These are phyloP conservation scores for Balakata baccata DNA, from an alignment of 345 rosid genomes.

Conservation along the genomic window DNA sequence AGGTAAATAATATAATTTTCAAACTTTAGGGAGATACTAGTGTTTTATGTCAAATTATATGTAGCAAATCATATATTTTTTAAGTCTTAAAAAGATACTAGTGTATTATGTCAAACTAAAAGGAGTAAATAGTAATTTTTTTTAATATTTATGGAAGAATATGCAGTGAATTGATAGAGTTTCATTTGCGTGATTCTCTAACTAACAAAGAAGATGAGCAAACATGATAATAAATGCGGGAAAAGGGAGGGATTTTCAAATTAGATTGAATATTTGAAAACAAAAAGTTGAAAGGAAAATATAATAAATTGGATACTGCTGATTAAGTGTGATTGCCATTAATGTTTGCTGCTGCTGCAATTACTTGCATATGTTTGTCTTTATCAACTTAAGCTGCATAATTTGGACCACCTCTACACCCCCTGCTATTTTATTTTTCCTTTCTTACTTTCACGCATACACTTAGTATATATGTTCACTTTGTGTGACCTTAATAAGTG, in stretches of 20 bases:
- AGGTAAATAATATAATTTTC: too few species aligned
- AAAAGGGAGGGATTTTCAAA: slow-evolving; percentile 18
- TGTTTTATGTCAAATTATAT: too few species aligned
- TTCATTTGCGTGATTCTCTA: slow-evolving; percentile 41
- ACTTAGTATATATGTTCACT: too few species aligned
- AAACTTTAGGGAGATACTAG: too few species aligned
- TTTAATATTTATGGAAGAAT: neutral
- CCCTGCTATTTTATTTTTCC: too few species aligned
- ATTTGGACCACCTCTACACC: neutral
- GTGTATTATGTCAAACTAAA: too few species aligned
- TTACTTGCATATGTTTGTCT: neutral
- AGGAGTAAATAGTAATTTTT: too few species aligned
- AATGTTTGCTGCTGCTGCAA: slow-evolving; percentile 17
- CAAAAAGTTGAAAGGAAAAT: neutral
- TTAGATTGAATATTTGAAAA: neutral
- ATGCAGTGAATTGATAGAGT: slow-evolving; percentile 31
- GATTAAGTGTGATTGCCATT: slow-evolving; percentile 44
- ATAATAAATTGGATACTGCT: slow-evolving; percentile 26
- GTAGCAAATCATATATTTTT: too few species aligned
- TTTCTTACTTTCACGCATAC: too few species aligned
- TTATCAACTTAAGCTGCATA: neutral
- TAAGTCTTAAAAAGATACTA: too few species aligned
- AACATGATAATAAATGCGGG: slow-evolving; percentile 22
- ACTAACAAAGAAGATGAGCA: neutral
- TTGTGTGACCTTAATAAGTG: too few species aligned